A percentile compares a stretch with the other conserved stretches of the same genome.
These are phyloP conservation scores for Dunaliella primolecta DNA, from an alignment of 139 green algal species.

Conservation along the genomic window DNA sequence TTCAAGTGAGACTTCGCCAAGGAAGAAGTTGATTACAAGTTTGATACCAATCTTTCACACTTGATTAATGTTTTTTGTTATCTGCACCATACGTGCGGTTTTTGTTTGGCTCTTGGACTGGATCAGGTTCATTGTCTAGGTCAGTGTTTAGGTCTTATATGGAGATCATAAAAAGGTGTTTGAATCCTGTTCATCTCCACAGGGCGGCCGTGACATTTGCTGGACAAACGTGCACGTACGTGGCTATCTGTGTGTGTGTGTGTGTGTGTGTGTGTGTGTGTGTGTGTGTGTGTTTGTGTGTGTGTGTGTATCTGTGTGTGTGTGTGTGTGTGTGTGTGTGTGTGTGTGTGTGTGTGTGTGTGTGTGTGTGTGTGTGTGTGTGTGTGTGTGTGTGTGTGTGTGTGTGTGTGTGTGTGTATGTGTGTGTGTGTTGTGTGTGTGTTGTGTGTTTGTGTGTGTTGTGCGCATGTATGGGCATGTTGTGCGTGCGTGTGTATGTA, in stretches of 20 bases:
- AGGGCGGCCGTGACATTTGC: neutral
- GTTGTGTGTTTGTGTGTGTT: neutral
- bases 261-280: neutral
- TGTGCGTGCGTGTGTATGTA: neutral
- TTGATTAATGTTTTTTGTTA: too few relatives aligned
- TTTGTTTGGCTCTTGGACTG: too few relatives aligned
- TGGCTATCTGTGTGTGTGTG: neutral
- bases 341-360: neutral
- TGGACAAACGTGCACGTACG: neutral
- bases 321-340: neutral
- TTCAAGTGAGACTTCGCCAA: too few relatives aligned
- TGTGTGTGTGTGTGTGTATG: neutral
- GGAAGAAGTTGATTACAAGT: too few relatives aligned
- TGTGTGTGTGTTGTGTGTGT: neutral
- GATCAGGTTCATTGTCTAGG: too few relatives aligned
- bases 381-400: neutral
- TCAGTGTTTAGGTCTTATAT: too few relatives aligned
- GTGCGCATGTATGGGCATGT: neutral
- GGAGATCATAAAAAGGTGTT: neutral
- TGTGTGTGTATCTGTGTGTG: neutral
- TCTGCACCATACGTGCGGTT: too few relatives aligned
- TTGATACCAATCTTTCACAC: too few relatives aligned
- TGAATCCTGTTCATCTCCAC: neutral
- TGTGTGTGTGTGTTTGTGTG: neutral
- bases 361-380: neutral